Evolutionary conservation across 225 moss, liverwort and hornwort species (phyloP).

Genomic region (Physcomitrium patens): DNA sequence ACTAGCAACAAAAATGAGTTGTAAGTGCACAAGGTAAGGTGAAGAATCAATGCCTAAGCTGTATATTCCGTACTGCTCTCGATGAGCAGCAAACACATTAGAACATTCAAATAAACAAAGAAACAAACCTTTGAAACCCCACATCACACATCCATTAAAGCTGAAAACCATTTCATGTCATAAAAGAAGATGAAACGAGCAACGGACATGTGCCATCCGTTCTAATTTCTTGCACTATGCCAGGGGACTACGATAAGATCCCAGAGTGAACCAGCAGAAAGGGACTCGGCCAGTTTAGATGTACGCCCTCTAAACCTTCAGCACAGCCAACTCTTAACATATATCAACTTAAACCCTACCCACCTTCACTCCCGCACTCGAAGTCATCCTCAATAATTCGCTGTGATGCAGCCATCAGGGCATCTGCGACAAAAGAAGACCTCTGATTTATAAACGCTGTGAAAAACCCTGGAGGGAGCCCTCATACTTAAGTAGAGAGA

Average conservation of each 20-base stretch:
- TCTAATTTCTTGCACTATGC: not conserved
- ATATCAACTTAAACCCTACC: constrained; percentile 46
- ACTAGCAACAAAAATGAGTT: too few relatives aligned
- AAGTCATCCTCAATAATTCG: constrained; percentile 64
- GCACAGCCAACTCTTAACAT: too few relatives aligned
- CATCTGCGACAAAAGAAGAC: constrained; percentile 62
- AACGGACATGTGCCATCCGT: not conserved
- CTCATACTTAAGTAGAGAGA: constrained; percentile 20
- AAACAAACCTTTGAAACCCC: not conserved
- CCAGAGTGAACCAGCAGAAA: constrained; percentile 26
- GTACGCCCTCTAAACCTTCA: not conserved
- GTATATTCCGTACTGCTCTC: constrained; percentile 12
- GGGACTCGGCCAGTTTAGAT: constrained; percentile 17
- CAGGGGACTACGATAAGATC: not conserved
- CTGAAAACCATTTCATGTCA: constrained; percentile 3
- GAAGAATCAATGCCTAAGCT: constrained; percentile 23
- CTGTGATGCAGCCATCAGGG: constrained; percentile 76
- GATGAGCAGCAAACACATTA: not conserved
- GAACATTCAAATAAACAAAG: not conserved
- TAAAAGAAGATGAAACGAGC: constrained; percentile 7
- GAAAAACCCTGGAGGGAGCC: constrained; percentile 20
- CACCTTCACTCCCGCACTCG: constrained; percentile 74
- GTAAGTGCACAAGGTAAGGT: too few relatives aligned
- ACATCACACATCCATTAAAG: constrained; percentile 9
- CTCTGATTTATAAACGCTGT: constrained; percentile 41